Conservation (phyloP, 2,329 filamentous ascomycete species). For the Fusarium redolens region DNA sequence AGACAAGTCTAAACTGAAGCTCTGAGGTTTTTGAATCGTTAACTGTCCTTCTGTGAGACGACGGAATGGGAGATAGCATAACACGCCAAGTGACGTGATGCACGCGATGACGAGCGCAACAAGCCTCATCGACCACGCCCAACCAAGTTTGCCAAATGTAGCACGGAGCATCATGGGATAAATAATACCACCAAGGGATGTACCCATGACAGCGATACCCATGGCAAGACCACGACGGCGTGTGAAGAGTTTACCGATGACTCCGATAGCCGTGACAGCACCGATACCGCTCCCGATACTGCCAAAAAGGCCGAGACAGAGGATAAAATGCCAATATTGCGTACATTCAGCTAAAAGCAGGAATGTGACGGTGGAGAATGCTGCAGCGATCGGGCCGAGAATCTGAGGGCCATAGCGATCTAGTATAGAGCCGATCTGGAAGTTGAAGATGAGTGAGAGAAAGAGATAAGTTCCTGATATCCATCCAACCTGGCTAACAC, state of each 20-base stretch:
- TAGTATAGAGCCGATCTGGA: conserved; percentile 59
- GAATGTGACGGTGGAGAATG: conserved; percentile 52
- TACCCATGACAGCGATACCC: conserved; percentile 32
- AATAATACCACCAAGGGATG: conserved; percentile 46
- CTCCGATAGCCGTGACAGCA: conserved; percentile 48
- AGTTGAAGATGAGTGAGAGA: conserved; percentile 56
- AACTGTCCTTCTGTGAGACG: conserved; percentile 18
- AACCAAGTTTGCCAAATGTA: conserved; percentile 44
- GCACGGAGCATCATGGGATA: conserved; percentile 48
- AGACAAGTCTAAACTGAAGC: conserved; percentile 47
- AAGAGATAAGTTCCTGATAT: conserved; percentile 59
- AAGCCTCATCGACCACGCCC: conserved; percentile 48
- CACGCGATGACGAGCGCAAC: conserved; percentile 44
- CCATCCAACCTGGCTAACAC: conserved; percentile 58
- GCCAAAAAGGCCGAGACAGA: conserved; percentile 55
- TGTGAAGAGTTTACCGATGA: conserved; percentile 44
- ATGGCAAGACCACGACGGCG: conserved; percentile 33
- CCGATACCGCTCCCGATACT: conserved; percentile 55
- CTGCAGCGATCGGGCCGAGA: conserved; percentile 51
- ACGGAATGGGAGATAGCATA: conserved; percentile 50
- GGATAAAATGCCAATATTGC: conserved; percentile 61
- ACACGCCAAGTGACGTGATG: conserved; percentile 39
- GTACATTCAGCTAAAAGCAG: conserved; percentile 58
- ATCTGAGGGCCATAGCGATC: conserved; percentile 58
- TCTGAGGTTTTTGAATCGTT: background rate